Conservation (phyloP, 2,329 filamentous ascomycete genomes). For the Acephala macrosclerotiorum region DNA sequence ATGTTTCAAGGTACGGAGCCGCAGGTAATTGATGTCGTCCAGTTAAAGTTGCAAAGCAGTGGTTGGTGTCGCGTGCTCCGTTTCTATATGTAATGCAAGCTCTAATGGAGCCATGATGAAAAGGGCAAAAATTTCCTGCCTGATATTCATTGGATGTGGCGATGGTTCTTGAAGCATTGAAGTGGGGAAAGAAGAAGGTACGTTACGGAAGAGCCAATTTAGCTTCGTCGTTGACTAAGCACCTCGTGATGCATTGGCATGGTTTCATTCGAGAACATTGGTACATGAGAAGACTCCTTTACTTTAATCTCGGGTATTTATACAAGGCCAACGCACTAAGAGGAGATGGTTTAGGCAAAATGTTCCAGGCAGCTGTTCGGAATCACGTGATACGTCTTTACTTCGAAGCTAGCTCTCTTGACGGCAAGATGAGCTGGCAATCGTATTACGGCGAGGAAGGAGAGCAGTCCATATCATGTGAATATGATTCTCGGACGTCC, state of each 20-base stretch:
- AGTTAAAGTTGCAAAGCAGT: neutral
- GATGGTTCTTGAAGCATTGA: neutral
- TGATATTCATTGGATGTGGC: neutral
- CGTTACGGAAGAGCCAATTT: conserved; percentile 3
- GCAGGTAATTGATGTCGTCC: neutral
- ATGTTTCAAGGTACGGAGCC: neutral
- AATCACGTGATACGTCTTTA: neutral
- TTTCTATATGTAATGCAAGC: conserved; percentile 15
- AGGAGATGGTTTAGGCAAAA: neutral
- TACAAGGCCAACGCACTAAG: neutral
- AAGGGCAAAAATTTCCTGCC: conserved; percentile 16
- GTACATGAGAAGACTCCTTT: neutral
- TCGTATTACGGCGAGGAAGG: too few species aligned
- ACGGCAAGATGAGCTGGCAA: neutral
- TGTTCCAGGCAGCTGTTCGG: neutral
- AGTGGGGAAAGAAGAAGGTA: neutral
- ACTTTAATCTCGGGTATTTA: neutral
- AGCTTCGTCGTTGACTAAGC: conserved; percentile 2
- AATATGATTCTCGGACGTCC: too few species aligned
- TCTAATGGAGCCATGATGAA: conserved; percentile 12
- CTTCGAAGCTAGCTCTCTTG: neutral
- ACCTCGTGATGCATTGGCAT: neutral
- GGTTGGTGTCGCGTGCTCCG: neutral
- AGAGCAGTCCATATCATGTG: too few species aligned
- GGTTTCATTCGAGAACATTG: neutral